Conservation (phyloP, 495 filamentous ascomycete genomes). For the Beverwykella pulmonaria region DNA sequence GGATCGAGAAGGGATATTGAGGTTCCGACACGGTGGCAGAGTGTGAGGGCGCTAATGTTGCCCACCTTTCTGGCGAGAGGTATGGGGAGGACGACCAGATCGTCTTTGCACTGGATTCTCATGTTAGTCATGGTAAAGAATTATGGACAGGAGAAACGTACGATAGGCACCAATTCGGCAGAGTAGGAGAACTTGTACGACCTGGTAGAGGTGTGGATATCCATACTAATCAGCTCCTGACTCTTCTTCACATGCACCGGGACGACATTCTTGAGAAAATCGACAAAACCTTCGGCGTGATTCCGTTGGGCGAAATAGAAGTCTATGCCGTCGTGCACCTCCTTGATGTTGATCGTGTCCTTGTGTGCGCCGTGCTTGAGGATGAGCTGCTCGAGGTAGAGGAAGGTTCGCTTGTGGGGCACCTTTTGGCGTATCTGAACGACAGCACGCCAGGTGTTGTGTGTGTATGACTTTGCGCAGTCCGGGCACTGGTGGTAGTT, state of each 20-base stretch:
- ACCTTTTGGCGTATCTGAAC: slow-evolving; percentile 97
- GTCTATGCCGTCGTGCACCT: slow-evolving; percentile 89
- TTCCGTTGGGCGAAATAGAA: slow-evolving; percentile 91
- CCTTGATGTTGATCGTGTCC: slow-evolving; percentile 94
- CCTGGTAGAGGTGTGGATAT: slow-evolving; percentile 86
- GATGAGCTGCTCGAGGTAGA: slow-evolving; percentile 95
- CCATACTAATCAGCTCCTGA: slow-evolving; percentile 88
- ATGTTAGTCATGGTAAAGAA: neutral
- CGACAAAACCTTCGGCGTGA: slow-evolving; percentile 88
- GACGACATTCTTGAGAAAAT: slow-evolving; percentile 81
- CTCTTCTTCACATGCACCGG: slow-evolving; percentile 82
- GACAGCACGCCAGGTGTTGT: slow-evolving; percentile 82
- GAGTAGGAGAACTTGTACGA: slow-evolving; percentile 92
- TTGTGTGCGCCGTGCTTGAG: slow-evolving; percentile 89
- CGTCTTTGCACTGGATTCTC: slow-evolving; percentile 70
- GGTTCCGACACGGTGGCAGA: slow-evolving; percentile 90
- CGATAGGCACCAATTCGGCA: slow-evolving; percentile 79
- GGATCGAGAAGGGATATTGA: slow-evolving; percentile 88
- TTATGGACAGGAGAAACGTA: neutral
- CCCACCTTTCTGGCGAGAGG: slow-evolving; percentile 82
- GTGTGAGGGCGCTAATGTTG: slow-evolving; percentile 77
- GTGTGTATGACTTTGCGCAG: slow-evolving; percentile 91
- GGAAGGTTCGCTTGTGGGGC: slow-evolving; percentile 93
- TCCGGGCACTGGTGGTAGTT: slow-evolving; percentile 88
- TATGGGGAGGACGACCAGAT: slow-evolving; percentile 87